Conservation (phyloP, 2,329 filamentous ascomycete species). For the Botrytis cinerea region DNA sequence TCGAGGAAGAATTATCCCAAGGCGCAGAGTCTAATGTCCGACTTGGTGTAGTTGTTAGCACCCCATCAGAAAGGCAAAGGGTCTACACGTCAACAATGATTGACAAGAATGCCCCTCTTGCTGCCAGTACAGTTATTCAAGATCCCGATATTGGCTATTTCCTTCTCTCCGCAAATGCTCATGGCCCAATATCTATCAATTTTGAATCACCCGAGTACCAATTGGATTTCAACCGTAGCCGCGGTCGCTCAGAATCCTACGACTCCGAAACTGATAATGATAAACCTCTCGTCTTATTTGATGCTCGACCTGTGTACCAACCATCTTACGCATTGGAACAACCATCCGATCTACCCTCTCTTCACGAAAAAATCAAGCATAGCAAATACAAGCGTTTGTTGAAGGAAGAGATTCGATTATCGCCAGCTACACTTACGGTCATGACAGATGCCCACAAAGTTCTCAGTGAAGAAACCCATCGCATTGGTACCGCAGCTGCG, state of each 20-base stretch:
- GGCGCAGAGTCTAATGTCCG: constrained; percentile 48
- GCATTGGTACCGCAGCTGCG: constrained; percentile 67
- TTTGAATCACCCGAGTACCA: constrained; percentile 61
- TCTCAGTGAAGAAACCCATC: constrained; percentile 68
- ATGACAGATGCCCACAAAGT: constrained; percentile 74
- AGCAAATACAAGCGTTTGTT: constrained; percentile 62
- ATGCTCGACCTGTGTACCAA: constrained; percentile 67
- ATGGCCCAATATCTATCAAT: constrained; percentile 58
- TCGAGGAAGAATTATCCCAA: constrained; percentile 62
- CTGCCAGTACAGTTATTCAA: constrained; percentile 55
- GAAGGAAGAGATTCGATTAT: constrained; percentile 68
- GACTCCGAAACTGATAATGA: constrained; percentile 45
- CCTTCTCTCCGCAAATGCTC: constrained; percentile 59
- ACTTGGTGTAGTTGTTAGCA: constrained; percentile 30
- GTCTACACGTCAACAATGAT: constrained; percentile 57
- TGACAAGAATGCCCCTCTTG: constrained; percentile 49
- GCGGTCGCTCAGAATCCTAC: constrained; percentile 48
- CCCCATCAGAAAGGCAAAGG: constrained; percentile 48
- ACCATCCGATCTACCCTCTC: constrained; percentile 55
- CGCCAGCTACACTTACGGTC: constrained; percentile 68
- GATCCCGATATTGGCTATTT: constrained; percentile 67
- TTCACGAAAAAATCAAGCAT: constrained; percentile 59
- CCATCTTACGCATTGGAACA: constrained; percentile 62
- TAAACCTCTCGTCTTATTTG: constrained; percentile 55
- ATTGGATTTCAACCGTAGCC: constrained; percentile 48